A percentile compares a stretch with the other conserved stretches of the same genome.
Conservation (phyloP, 352 stramenopile genomes). For the Phytophthora chlamydospora region DNA sequence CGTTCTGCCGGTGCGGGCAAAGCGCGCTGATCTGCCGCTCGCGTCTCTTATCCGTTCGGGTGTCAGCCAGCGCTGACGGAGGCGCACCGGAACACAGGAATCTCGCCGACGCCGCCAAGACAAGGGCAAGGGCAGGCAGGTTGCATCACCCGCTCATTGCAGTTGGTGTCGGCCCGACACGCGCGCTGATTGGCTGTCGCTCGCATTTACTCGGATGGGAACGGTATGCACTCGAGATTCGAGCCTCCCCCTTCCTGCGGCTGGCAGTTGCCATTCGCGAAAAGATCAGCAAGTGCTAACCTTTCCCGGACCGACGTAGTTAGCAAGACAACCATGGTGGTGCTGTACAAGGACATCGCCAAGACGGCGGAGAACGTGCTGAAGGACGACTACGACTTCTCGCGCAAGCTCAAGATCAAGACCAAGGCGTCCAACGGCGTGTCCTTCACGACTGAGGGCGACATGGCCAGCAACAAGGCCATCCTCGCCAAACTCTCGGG, state of each 20-base stretch:
- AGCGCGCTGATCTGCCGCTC: background rate
- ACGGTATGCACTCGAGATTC: no score
- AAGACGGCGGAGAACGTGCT: constrained; percentile 89
- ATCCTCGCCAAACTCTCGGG: constrained; percentile 86
- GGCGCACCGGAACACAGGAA: constrained; percentile 1
- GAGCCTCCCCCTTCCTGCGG: constrained; percentile 8
- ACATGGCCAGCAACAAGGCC: constrained; percentile 87
- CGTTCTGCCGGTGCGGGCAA: constrained; percentile 12
- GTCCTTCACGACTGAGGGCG: constrained; percentile 86
- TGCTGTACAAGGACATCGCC: constrained; percentile 87
- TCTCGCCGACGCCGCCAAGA: background rate
- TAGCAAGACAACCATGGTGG: constrained; percentile 53
- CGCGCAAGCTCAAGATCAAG: constrained; percentile 92
- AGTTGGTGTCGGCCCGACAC: no score
- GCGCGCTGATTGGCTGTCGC: background rate
- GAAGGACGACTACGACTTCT: constrained; percentile 91
- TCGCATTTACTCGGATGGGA: background rate
- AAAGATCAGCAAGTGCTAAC: constrained; percentile 49
- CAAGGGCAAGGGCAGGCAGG: constrained; percentile 9
- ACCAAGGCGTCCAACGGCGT: constrained; percentile 88
- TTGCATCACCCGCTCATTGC: no score
- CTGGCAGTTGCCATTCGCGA: constrained; percentile 52
- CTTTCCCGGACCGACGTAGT: background rate
- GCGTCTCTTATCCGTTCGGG: constrained; percentile 3
- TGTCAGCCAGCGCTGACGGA: background rate